Conservation (phyloP, 306 rosid genomes). For the Trichosanthes truncata region DNA sequence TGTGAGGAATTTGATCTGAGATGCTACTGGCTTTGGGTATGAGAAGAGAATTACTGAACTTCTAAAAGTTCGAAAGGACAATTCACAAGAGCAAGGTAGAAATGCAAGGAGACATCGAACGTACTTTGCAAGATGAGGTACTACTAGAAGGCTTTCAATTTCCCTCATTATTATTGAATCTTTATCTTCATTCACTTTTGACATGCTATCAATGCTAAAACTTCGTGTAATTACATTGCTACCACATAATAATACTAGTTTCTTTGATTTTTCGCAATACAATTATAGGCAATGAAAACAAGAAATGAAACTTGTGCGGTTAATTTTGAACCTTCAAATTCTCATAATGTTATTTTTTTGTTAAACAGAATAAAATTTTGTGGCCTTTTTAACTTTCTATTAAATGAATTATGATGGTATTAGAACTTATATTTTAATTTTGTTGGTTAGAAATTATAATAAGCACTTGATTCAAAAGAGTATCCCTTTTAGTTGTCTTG, state of each 20-base stretch:
- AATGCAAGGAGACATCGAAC: constrained; percentile 79
- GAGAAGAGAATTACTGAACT: too few species aligned
- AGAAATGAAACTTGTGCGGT: constrained; percentile 31
- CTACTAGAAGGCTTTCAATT: neutral
- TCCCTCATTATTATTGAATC: neutral
- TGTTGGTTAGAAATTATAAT: too few species aligned
- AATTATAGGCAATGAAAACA: constrained; percentile 76
- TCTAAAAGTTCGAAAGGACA: too few species aligned
- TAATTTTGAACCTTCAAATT: neutral
- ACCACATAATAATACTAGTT: too few species aligned
- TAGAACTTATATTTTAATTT: neutral
- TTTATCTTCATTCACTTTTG: too few species aligned
- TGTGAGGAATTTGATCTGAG: too few species aligned
- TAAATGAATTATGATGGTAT: neutral
- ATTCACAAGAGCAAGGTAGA: constrained; percentile 80
- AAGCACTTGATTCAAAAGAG: too few species aligned
- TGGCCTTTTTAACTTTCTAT: neutral
- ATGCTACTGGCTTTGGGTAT: too few species aligned
- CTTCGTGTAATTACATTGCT: neutral
- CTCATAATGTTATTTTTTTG: neutral
- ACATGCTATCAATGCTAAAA: neutral
- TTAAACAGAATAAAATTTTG: neutral
- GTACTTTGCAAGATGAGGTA: constrained; percentile 84
- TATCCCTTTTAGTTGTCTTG: too few species aligned
- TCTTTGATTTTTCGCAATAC: constrained; percentile 9